phyloP scores from a whole-genome alignment of 148 eudicot genomes.

The Linanthus parryae region DNA sequence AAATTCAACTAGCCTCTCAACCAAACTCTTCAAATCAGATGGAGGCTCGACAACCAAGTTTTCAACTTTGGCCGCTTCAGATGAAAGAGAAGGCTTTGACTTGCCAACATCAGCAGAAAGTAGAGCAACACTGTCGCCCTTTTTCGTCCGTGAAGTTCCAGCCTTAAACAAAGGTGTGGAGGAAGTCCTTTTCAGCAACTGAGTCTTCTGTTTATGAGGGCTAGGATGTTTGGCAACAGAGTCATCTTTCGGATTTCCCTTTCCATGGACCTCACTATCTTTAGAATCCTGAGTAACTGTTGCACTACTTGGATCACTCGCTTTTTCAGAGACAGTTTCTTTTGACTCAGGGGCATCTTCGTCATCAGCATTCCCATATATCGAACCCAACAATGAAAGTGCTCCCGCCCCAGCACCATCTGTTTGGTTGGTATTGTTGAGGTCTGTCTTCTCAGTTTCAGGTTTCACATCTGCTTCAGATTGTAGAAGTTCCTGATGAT shows the following conservation, averaged over 20 bases:
- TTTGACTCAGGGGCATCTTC: conserved; percentile 52
- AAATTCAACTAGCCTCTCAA: conserved; percentile 80
- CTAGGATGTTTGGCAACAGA: conserved; percentile 20
- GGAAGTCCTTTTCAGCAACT: conserved; percentile 29
- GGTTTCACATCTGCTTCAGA: conserved; percentile 43
- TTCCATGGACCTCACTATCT: conserved; percentile 13
- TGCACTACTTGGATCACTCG: conserved; percentile 20
- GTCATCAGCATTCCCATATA: conserved; percentile 85
- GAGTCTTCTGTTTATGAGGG: conserved; percentile 40
- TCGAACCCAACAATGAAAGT: conserved; percentile 82
- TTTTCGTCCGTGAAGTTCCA: conserved; percentile 26
- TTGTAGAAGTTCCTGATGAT: conserved; percentile 62
- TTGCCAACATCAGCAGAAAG: conserved; percentile 22
- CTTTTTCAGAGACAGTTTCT: conserved; percentile 21
- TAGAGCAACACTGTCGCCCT: conserved; percentile 27
- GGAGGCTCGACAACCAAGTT: conserved; percentile 65
- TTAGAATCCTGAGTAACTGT: conserved; percentile 20
- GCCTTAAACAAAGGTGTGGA: conserved; percentile 28
- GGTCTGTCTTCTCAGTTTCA: conserved; percentile 24
- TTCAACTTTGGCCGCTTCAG: conserved; percentile 34
- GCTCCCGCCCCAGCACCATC: conserved; percentile 46
- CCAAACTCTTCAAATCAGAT: conserved; percentile 58
- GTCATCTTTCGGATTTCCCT: conserved; percentile 29
- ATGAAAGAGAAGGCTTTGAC: conserved; percentile 18
- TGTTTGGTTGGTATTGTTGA: conserved; percentile 18